Base-by-base conservation (phyloP, 805 yeast genomes). In the Nakazawaea ambrosiae region DNA sequence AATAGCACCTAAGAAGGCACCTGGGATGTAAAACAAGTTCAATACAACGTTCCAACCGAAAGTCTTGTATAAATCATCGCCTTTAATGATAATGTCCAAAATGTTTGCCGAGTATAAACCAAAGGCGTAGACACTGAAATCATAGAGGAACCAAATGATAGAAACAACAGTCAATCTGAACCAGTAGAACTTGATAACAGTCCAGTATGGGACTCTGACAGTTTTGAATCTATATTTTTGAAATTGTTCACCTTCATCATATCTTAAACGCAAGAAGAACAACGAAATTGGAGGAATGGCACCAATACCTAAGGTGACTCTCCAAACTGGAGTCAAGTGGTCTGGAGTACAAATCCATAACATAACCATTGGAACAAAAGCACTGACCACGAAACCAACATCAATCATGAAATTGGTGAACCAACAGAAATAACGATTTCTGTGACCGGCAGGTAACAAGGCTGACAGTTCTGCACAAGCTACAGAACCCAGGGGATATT, bases 1-100 rank as follows among this genome's bases (percentile, higher is more conserved):
- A 35, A 73, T 52, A n/a, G 95, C 96, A 52, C 97, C 97, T 17
- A 83, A 55, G 57, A 87, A 74, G 1, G 95, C 71, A 49, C 97
- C 97, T 11, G 97, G 97, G 27, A 89, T 62, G 59, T 89, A 88
- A 61, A 90, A 89, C 50, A 83, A 65, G 60, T 87, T 86, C 51
- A 89, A 72, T 5, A 90, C 90, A 43, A 84, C 82, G 58, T 82
- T 85, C 97, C 96, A 90, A 36, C 96, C 96, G 60, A 87, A 85
- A 18, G 84, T 71, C 57, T 77, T 71, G 61, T 79, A 79, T 42
- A 86, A 61, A 47, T 81, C 72, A 30, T 73, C 70, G 37, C 68
- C 75, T 9, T 78, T 73, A 42, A 84, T 71, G 38, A 82, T 64
- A 28, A 63, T 54, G 28, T 65, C 63, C 45, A 88, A 63, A 48